Evolutionary conservation across 2,329 filamentous ascomycete species (phyloP).

Genomic region (Cladosporium sp.): DNA sequence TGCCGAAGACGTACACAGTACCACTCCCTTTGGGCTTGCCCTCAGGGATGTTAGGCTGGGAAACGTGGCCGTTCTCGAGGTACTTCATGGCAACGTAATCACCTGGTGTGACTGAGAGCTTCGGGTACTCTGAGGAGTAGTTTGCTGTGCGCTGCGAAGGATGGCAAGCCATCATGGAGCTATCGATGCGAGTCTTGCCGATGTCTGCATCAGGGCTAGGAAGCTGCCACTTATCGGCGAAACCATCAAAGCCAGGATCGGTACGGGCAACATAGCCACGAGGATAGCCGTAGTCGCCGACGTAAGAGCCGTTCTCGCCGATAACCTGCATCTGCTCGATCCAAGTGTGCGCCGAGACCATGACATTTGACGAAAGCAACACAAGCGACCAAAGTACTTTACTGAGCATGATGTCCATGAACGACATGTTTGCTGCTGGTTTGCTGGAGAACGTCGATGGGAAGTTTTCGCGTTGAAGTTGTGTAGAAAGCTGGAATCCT

Average conservation of each 20-base stretch:
- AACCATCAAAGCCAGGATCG: slow-evolving; percentile 53
- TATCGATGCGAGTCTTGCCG: slow-evolving; percentile 45
- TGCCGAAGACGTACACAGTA: slow-evolving; percentile 47
- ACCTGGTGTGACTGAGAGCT: slow-evolving; percentile 53
- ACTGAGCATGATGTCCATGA: neutral
- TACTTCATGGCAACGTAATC: slow-evolving; percentile 46
- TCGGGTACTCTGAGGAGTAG: slow-evolving; percentile 54
- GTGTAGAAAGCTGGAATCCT: neutral
- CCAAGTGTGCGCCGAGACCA: slow-evolving; percentile 66
- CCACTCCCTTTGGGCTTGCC: slow-evolving; percentile 42
- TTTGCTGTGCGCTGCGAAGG: slow-evolving; percentile 56
- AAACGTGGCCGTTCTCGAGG: slow-evolving; percentile 48
- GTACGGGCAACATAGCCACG: slow-evolving; percentile 62
- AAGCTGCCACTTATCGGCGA: slow-evolving; percentile 58
- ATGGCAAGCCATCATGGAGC: slow-evolving; percentile 58
- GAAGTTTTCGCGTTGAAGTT: neutral
- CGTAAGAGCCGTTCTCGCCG: slow-evolving; percentile 66
- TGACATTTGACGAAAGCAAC: slow-evolving; percentile 8
- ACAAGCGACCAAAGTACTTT: neutral
- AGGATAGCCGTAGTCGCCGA: slow-evolving; percentile 67
- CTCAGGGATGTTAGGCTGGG: slow-evolving; percentile 35
- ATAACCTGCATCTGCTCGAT: slow-evolving; percentile 71
- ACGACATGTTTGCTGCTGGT: neutral
- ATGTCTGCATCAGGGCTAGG: slow-evolving; percentile 42
- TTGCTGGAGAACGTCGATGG: neutral